Evolutionary conservation across 768 basidiomycete genomes (phyloP).

Genomic region (Naganishia onofrii): DNA sequence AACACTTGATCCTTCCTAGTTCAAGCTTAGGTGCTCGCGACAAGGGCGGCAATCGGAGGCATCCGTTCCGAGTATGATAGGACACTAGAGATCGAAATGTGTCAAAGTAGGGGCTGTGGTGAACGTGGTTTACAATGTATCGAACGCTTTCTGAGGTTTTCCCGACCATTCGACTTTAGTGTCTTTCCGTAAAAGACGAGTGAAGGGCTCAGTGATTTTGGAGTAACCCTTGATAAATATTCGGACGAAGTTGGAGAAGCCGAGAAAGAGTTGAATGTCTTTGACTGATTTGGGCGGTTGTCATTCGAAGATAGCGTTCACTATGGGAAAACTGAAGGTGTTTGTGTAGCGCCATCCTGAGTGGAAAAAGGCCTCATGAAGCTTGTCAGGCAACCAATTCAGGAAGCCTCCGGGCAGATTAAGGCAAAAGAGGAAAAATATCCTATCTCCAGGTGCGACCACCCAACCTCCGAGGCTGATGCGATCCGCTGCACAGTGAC

Average conservation of each 20-base stretch:
- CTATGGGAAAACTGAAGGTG: too few species aligned
- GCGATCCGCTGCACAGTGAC: too few species aligned
- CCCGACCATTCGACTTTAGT: neutral
- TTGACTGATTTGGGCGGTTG: slow-evolving; percentile 31
- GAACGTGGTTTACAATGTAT: slow-evolving; percentile 35
- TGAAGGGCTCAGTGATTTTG: slow-evolving; percentile 32
- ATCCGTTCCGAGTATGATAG: too few species aligned
- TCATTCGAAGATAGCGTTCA: slow-evolving; percentile 33
- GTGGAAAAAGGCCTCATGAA: too few species aligned
- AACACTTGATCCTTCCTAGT: too few species aligned
- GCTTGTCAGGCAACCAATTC: too few species aligned
- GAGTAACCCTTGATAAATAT: slow-evolving; percentile 39
- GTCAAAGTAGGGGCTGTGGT: slow-evolving; percentile 31
- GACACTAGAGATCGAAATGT: neutral
- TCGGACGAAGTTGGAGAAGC: slow-evolving; percentile 42
- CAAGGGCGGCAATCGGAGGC: slow-evolving; percentile 28
- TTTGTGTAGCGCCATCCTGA: slow-evolving; percentile 11
- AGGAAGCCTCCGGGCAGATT: too few species aligned
- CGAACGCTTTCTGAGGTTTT: neutral
- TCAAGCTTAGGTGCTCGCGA: too few species aligned
- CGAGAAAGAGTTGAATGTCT: slow-evolving; percentile 37
- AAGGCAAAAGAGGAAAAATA: too few species aligned
- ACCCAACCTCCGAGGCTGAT: too few species aligned
- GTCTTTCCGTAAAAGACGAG: slow-evolving; percentile 29
- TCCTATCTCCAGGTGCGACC: too few species aligned